Base-by-base conservation (phyloP, 148 eudicot species). In the Camellia granthamiana region DNA sequence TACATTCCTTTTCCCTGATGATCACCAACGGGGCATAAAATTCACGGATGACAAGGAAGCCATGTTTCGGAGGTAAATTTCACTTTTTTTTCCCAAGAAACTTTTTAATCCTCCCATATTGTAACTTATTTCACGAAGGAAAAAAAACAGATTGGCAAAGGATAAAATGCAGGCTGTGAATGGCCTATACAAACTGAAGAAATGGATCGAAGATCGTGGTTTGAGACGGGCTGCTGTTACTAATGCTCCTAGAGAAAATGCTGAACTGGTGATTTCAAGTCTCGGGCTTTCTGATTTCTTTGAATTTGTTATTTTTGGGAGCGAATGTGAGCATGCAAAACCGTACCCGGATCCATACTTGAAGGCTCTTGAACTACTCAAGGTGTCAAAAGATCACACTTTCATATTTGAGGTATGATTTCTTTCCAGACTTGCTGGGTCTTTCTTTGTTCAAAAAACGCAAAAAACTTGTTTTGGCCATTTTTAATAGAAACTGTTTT, bases 151-250 rank as follows among this genome's bases (percentile, higher is more conserved):
- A 81, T 84, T 93, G 84, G 92, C 84, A 66, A 86, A 86, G 83
- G 97, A 91, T 64, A 89, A 93, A 78, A 38, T 95, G 76, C 85
- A 87, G 85, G 90, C 98, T 41, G 69, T 93, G 51, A 77, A 89
- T n/a, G 97, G 98, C 74, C 84, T 95, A 7, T 80, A 86, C 77
- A 93, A 90, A 82, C 46, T 95, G 75, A 89, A 69, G 61, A 93
- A 91, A 81, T 95, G 98, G 98, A 71, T 93, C 3, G 88, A 93
- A 89, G 97, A 89, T 21, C 94, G 69, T 81, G 97, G 97, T 30
- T 81, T 95, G 83, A 95, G 90, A 83, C 89, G 97, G 65, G 97
- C 98, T 67, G 97, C 98, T 38, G 98, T 95, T 38, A 93, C 98
- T 3, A 95, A 95, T 80, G 97, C 98, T 77, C 98, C 97, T 23